Evolutionary conservation across 2,329 filamentous ascomycete genomes (phyloP), one percentile per base, ranked within the genome.

Genomic region (Rhynchosporium graminicola): DNA sequence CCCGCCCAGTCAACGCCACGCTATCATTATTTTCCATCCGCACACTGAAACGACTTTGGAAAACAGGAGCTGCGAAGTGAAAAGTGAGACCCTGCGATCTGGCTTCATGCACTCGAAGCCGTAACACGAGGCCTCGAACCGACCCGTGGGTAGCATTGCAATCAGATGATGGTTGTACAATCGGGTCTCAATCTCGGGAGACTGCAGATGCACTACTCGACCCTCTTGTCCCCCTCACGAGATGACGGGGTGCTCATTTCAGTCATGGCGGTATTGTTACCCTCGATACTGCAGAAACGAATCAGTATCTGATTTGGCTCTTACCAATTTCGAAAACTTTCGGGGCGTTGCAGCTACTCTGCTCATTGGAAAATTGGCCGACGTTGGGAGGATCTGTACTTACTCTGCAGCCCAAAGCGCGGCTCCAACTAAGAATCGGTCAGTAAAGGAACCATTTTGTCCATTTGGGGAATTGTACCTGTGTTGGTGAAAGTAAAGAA

Each of bases 401-500:
- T 54, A 54, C 51, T 96, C 92, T 20, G 91, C 90, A 46, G 94
- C 93, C 92, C 92, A 97, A n/a, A 98, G 79, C 7, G 94, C 94
- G 59, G 93, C 94, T 7, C 92, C 94, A 63, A 96, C 92, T 87
- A 50, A 12, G 8, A 52, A 20, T 31, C 9, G 43, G 43, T 59
- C 48, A 60, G 59, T 45, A 10, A 68, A 69, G 57, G 62, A 74
- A 60, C 73, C 64, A 38, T 48, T 12, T 36, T 33, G 12, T 1
- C n/a, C 20, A 29, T 13, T 26, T 10, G 13, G 31, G 31, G 40
- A 51, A 68, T 77, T 72, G 20, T 78, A 84, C 85, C 84, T 1
- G 91, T 89, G 75, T 97, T 97, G 15, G 92, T 97, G 75, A 96
- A 97, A 0, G 89, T 83, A 72, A 97, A 96, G 64, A 94, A 82